Conservation (phyloP, 257 asterid genomes). For the Petunia axillaris region DNA sequence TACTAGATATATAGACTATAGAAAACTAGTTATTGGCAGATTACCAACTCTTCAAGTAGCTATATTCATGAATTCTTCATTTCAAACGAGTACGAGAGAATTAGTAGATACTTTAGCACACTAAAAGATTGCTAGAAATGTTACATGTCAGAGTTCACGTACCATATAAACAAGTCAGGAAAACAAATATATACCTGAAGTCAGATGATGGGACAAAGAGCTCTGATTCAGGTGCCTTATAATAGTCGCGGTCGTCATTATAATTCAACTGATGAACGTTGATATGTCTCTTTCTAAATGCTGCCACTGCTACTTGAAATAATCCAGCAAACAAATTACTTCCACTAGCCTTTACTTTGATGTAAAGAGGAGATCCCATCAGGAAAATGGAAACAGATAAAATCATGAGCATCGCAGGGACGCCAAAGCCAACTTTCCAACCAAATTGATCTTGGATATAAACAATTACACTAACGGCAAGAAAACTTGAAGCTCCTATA, state of each 20-base stretch:
- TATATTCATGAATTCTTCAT: no score
- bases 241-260: neutral
- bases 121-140: neutral
- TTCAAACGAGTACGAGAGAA: no score
- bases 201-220: neutral
- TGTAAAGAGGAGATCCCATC: slow-evolving; percentile 26
- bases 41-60: no score
- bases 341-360: neutral
- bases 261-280: neutral
- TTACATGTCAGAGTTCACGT: neutral
- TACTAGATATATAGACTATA: no score
- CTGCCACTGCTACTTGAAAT: slow-evolving; percentile 30
- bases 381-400: slow-evolving; percentile 25
- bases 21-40: no score
- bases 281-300: slow-evolving; percentile 26
- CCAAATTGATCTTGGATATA: slow-evolving; percentile 35
- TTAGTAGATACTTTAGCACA: neutral
- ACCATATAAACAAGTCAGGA: no score
- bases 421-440: slow-evolving; percentile 32
- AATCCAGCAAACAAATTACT: slow-evolving; percentile 28
- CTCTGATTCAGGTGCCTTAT: neutral
- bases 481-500: slow-evolving; percentile 17
- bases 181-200: slow-evolving; percentile 17
- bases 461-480: slow-evolving; percentile 27
- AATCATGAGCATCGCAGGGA: slow-evolving; percentile 27